Conservation (phyloP, 2,329 filamentous ascomycete species). For the Penicillium italicum region DNA sequence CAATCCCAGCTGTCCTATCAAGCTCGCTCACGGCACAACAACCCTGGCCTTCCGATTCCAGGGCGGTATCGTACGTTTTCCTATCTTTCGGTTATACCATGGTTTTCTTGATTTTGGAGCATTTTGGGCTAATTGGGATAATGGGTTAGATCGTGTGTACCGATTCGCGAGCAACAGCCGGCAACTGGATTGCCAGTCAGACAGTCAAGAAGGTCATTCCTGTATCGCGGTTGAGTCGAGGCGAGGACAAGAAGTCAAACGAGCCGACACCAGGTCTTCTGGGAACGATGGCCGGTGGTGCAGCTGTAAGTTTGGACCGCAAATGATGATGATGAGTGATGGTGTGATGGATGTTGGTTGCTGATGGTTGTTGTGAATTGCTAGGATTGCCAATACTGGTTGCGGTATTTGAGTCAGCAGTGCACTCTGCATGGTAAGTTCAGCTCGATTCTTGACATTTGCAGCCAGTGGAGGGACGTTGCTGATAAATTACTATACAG, state of each 20-base stretch:
- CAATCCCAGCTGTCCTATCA: constrained; percentile 97
- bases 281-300: constrained; percentile 97
- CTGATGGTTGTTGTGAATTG: constrained; percentile 10
- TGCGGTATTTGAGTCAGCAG: constrained; percentile 97
- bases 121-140: constrained; percentile 1
- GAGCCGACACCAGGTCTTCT: constrained; percentile 56
- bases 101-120: background rate
- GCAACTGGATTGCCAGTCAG: constrained; percentile 99
- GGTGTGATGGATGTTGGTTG: background rate
- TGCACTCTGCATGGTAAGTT: constrained; percentile 78
- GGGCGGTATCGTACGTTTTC: constrained; percentile 67
- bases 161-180: constrained; percentile 92
- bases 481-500: constrained; percentile 18
- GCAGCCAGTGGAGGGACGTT: background rate
- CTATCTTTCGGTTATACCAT: background rate
- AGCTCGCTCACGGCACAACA: constrained; percentile 98
- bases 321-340: background rate
- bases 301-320: constrained; percentile 60
- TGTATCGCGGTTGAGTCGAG: constrained; percentile 40
- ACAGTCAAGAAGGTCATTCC: constrained; percentile 98
- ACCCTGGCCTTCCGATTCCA: constrained; percentile 98
- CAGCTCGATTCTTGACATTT: background rate
- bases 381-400: constrained; percentile 98
- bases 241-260: constrained; percentile 35
- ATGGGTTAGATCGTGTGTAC: constrained; percentile 75